These are phyloP conservation scores for Kandelia obovata DNA, from an alignment of 345 rosid species.

Conservation along the genomic window DNA sequence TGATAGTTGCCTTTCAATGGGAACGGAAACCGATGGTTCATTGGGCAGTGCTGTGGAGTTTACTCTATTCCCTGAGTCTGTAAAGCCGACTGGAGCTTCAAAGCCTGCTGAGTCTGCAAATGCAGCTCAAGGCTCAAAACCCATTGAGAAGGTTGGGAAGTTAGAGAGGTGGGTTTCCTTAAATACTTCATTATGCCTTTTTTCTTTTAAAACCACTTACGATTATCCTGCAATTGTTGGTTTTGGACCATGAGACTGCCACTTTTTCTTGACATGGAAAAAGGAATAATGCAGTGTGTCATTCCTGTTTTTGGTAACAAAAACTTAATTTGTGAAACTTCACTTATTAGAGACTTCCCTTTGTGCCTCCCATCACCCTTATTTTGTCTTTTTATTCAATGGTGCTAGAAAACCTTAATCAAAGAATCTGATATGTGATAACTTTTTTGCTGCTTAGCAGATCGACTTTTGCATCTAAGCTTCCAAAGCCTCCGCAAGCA, in stretches of 20 bases:
- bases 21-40: conserved; percentile 87
- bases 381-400: neutral
- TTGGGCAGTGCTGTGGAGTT: conserved; percentile 62
- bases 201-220: neutral
- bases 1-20: conserved; percentile 86
- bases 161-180: conserved; percentile 50
- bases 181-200: neutral
- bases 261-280: no score
- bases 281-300: no score
- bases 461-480: conserved; percentile 40
- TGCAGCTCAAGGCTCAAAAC: conserved; percentile 5
- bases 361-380: no score
- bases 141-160: conserved; percentile 4
- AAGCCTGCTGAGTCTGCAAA: conserved; percentile 9
- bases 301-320: no score
- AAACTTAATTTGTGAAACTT: no score
- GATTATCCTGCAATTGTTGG: no score
- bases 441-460: conserved; percentile 22
- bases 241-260: no score
- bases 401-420: neutral
- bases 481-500: conserved; percentile 54
- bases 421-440: conserved; percentile 4
- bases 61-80: conserved; percentile 69
- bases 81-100: conserved; percentile 33
- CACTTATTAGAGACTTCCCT: no score